Percentiles rank a stretch among this genome's conserved stretches.
Conservation (phyloP, 352 stramenopile species). For the Saprolegnia diclina region DNA sequence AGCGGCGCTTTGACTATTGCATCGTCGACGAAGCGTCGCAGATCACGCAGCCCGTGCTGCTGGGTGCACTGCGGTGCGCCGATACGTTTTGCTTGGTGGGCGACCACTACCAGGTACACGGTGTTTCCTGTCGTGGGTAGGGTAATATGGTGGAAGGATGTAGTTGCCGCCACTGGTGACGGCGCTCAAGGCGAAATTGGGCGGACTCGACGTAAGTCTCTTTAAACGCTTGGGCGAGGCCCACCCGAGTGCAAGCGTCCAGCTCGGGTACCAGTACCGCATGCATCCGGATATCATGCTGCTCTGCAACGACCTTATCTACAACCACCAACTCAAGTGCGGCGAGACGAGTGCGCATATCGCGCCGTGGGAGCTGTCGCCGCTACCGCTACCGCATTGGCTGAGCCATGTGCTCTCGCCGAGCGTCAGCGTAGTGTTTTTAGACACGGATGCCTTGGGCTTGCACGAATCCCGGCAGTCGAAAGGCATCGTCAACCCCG, state of each 20-base stretch:
- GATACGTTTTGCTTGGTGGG: slow-evolving; percentile 96
- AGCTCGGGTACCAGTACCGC: slow-evolving; percentile 97
- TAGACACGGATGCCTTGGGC: slow-evolving; percentile 71
- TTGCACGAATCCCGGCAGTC: slow-evolving; percentile 14
- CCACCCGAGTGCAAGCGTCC: slow-evolving; percentile 85
- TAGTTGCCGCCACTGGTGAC: slow-evolving; percentile 92
- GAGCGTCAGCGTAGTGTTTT: slow-evolving; percentile 56
- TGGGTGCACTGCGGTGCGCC: slow-evolving; percentile 89
- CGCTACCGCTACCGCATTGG: slow-evolving; percentile 26
- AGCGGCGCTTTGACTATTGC: slow-evolving; percentile 94
- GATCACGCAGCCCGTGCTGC: slow-evolving; percentile 93
- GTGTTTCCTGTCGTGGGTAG: not conserved
- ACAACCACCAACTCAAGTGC: slow-evolving; percentile 92
- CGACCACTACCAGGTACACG: slow-evolving; percentile 94
- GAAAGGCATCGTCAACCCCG: slow-evolving; percentile 58
- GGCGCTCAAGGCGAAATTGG: slow-evolving; percentile 77
- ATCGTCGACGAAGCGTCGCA: slow-evolving; percentile 99
- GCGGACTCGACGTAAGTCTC: slow-evolving; percentile 85
- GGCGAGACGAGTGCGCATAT: slow-evolving; percentile 38
- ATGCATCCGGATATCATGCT: slow-evolving; percentile 97
- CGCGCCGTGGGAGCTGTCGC: slow-evolving; percentile 44
- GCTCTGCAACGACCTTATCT: slow-evolving; percentile 92
- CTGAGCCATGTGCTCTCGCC: slow-evolving; percentile 35
- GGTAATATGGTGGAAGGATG: not conserved
- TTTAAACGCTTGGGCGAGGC: slow-evolving; percentile 89